These are phyloP conservation scores for Ophiostoma sp. DNA, from an alignment of 2,329 filamentous ascomycete species.

Conservation along the genomic window DNA sequence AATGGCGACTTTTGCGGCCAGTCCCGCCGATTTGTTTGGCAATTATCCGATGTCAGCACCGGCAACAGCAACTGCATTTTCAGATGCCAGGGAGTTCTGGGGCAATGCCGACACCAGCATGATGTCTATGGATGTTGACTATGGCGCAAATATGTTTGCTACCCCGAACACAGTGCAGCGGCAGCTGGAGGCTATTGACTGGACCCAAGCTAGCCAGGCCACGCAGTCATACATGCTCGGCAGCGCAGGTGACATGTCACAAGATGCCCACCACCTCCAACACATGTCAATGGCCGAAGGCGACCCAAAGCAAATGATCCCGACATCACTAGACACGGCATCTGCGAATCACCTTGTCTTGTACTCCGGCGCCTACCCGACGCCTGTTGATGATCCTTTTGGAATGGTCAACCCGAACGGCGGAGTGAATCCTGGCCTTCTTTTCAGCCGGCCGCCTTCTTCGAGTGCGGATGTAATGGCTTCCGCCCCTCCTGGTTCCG, in stretches of 20 bases:
- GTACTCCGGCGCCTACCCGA: constrained; percentile 41
- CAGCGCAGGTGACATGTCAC: constrained; percentile 38
- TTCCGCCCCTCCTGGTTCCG: constrained; percentile 23
- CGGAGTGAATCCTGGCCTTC: constrained; percentile 55
- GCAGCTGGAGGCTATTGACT: constrained; percentile 51
- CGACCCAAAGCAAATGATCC: constrained; percentile 45
- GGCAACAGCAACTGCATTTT: constrained; percentile 43
- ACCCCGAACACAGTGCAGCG: constrained; percentile 42
- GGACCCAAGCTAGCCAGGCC: constrained; percentile 51
- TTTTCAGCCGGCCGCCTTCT: constrained; percentile 51
- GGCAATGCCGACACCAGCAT: constrained; percentile 42
- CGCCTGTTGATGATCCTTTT: constrained; percentile 48
- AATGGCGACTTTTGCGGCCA: constrained; percentile 44
- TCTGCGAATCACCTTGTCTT: constrained; percentile 36
- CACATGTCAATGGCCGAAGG: constrained; percentile 36
- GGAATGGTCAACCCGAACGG: constrained; percentile 42
- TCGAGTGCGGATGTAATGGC: constrained; percentile 40
- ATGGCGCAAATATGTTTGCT: constrained; percentile 45
- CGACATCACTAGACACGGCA: constrained; percentile 38
- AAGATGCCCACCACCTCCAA: constrained; percentile 29
- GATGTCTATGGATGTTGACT: constrained; percentile 56
- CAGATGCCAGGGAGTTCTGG: constrained; percentile 49
- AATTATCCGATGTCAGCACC: constrained; percentile 55
- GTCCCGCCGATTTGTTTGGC: constrained; percentile 52
- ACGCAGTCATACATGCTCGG: constrained; percentile 38